Evolutionary conservation across 768 basidiomycete genomes (phyloP).

Genomic region (Mycena epipterygia): DNA sequence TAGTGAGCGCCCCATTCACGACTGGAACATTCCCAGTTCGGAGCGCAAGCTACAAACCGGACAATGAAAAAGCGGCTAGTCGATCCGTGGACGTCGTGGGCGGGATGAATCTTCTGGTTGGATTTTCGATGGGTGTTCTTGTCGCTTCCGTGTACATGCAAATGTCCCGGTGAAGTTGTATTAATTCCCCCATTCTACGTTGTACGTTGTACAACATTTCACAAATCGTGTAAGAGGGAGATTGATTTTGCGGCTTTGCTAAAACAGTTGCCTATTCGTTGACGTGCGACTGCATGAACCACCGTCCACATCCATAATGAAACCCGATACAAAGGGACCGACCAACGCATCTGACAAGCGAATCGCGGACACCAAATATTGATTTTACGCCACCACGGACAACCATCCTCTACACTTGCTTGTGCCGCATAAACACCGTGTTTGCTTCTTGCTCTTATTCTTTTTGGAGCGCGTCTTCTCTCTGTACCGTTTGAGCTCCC

Average conservation of each 20-base stretch:
- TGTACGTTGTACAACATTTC: too few relatives aligned
- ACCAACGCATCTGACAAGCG: too few relatives aligned
- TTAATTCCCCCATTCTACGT: too few relatives aligned
- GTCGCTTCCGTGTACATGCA: conserved; percentile 14
- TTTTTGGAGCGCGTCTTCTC: conserved; percentile 11
- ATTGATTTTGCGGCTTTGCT: too few relatives aligned
- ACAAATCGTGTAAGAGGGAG: too few relatives aligned
- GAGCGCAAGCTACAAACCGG: conserved; percentile 22
- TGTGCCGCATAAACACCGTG: conserved; percentile 21
- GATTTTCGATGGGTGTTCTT: conserved; percentile 30
- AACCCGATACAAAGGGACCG: too few relatives aligned
- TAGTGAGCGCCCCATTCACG: conserved; percentile 48
- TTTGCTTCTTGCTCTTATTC: conserved; percentile 17
- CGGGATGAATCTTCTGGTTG: conserved; percentile 21
- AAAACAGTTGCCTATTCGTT: too few relatives aligned
- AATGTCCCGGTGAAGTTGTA: neutral
- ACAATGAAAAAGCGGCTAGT: conserved; percentile 18
- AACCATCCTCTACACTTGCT: conserved; percentile 24
- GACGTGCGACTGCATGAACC: too few relatives aligned
- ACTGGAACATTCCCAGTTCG: conserved; percentile 14
- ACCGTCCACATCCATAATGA: too few relatives aligned
- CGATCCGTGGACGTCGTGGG: neutral
- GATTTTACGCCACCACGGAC: conserved; percentile 15
- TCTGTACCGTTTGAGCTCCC: conserved; percentile 6
- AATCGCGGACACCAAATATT: too few relatives aligned